A percentile compares a stretch with the other conserved stretches of the same genome.
Conservation (phyloP, 352 stramenopile species). For the Albugo laibachii region DNA sequence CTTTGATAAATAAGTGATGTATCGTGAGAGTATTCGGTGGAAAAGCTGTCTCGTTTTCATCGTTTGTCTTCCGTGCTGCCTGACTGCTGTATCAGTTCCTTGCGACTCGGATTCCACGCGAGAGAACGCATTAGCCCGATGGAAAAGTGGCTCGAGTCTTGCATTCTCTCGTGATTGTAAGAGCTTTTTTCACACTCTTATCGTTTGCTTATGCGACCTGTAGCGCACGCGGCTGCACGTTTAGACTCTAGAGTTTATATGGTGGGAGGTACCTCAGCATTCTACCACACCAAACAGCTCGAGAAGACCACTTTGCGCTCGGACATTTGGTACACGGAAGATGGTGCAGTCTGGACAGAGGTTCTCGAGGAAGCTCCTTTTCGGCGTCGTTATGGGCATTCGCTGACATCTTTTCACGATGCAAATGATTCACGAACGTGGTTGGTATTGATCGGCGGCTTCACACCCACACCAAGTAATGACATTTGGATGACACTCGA, state of each 20-base stretch:
- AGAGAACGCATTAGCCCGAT: constrained; percentile 17
- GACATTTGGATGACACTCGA: constrained; percentile 55
- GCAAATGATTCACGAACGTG: constrained; percentile 22
- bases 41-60: no score
- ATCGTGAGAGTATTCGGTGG: no score
- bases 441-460: constrained; percentile 40
- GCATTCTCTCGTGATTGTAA: constrained; percentile 53
- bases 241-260: constrained; percentile 47
- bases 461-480: constrained; percentile 47
- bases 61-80: no score
- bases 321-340: constrained; percentile 34
- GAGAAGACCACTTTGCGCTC: constrained; percentile 43
- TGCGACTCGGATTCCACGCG: constrained; percentile 8
- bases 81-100: no score
- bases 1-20: no score
- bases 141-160: constrained; percentile 23
- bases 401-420: constrained; percentile 38
- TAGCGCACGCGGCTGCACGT: constrained; percentile 39
- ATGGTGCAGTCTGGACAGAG: constrained; percentile 36
- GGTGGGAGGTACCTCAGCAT: constrained; percentile 44
- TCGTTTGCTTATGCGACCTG: neutral
- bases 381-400: constrained; percentile 46
- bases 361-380: constrained; percentile 57
- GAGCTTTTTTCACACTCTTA: neutral
- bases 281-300: constrained; percentile 56